phyloP scores from a whole-genome alignment of 345 rosid species.

The Mallotus nudiflorus region DNA sequence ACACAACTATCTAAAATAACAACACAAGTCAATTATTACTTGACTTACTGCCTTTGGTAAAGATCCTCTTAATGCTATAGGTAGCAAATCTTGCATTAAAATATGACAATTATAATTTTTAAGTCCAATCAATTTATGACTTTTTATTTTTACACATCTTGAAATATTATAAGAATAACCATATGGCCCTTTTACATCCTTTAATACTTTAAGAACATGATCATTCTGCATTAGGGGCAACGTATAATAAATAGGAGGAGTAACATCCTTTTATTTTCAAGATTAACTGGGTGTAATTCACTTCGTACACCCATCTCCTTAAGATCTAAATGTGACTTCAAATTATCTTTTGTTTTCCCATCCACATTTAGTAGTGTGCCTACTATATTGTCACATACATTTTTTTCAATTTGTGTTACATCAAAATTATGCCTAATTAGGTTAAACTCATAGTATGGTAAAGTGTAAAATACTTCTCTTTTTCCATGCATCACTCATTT shows the following conservation, averaged over 20 bases:
- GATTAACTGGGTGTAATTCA: background rate
- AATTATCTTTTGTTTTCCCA: too few relatives aligned
- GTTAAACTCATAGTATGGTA: slow-evolving; percentile 2
- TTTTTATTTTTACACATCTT: background rate
- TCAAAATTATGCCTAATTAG: background rate
- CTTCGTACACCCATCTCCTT: too few relatives aligned
- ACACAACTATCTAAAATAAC: slow-evolving; percentile 5
- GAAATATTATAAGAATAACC: background rate
- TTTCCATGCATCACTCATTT: too few relatives aligned
- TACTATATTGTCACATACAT: too few relatives aligned
- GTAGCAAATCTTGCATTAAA: background rate
- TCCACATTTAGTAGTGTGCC: too few relatives aligned
- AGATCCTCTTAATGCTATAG: background rate
- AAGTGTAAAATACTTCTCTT: slow-evolving; percentile 10
- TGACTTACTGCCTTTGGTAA: background rate
- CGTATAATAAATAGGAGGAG: background rate
- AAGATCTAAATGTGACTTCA: too few relatives aligned
- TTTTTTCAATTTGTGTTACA: too few relatives aligned
- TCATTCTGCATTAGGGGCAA: background rate
- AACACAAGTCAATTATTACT: too few relatives aligned
- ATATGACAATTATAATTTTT: slow-evolving; percentile 9
- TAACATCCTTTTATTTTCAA: background rate
- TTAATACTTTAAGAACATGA: background rate
- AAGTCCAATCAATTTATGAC: background rate
- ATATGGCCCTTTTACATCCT: background rate